Evolutionary conservation across 139 green algal genomes (phyloP).

Genomic region (Zygnema circumcarinatum): DNA sequence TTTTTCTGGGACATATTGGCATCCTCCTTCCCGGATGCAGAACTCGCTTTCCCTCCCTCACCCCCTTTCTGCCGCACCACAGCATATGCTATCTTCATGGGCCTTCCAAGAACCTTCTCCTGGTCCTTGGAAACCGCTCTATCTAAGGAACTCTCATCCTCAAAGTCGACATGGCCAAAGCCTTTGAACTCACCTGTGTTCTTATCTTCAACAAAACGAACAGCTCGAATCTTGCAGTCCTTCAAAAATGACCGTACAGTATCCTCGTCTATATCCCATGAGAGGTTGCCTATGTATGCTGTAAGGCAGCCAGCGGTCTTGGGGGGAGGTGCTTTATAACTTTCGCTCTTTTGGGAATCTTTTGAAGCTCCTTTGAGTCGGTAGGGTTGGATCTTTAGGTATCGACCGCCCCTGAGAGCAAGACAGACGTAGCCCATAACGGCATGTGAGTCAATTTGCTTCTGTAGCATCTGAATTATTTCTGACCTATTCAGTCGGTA

Average conservation of each 20-base stretch:
- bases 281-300: constrained; percentile 40
- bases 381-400: constrained; percentile 15
- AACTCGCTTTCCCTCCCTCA: background rate
- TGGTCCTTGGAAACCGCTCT: constrained; percentile 42
- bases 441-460: too few relatives aligned
- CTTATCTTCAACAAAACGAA: constrained; percentile 58
- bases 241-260: constrained; percentile 32
- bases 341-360: background rate
- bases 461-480: too few relatives aligned
- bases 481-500: too few relatives aligned
- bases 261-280: constrained; percentile 43
- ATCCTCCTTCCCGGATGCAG: background rate
- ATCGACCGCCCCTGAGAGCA: constrained; percentile 51
- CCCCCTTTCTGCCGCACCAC: background rate
- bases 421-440: too few relatives aligned
- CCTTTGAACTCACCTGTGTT: constrained; percentile 59
- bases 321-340: background rate
- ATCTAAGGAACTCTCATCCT: constrained; percentile 50
- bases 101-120: constrained; percentile 29
- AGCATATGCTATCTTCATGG: constrained; percentile 59
- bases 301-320: constrained; percentile 28
- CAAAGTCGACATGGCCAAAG: constrained; percentile 61
- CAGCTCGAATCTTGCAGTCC: constrained; percentile 45
- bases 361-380: background rate
- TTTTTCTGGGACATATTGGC: background rate